Percentiles rank a stretch among this genome's conserved stretches.
Evolutionary conservation across 306 rosid genomes (phyloP).

Genomic region (Carpinus fangiana): DNA sequence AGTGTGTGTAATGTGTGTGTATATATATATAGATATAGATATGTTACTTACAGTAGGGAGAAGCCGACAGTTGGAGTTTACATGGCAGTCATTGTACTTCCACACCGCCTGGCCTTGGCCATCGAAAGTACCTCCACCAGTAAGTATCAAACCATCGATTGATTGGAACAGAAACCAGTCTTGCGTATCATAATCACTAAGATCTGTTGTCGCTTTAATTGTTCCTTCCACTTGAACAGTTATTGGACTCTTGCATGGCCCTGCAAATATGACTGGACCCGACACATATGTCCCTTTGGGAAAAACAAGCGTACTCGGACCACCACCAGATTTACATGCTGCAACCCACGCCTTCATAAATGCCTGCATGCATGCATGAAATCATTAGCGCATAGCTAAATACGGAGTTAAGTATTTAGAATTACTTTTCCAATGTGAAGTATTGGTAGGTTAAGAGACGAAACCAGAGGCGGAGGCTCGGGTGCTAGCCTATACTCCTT

Average conservation of each 20-base stretch:
- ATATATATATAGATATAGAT: too few relatives aligned
- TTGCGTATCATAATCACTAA: conserved; percentile 40
- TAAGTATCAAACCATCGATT: conserved; percentile 41
- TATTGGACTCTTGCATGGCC: conserved; percentile 66
- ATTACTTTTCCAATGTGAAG: too few relatives aligned
- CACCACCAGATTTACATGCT: conserved; percentile 56
- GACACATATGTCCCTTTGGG: conserved; percentile 50
- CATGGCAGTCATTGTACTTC: conserved; percentile 34
- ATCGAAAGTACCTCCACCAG: conserved; percentile 61
- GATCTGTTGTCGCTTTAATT: conserved; percentile 47
- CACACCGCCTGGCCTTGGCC: conserved; percentile 62
- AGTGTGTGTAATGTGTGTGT: too few relatives aligned
- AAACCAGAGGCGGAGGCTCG: too few relatives aligned
- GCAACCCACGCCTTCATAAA: conserved; percentile 64
- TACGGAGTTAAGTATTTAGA: too few relatives aligned
- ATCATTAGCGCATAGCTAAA: too few relatives aligned
- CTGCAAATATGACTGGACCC: conserved; percentile 58
- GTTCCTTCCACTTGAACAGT: conserved; percentile 48
- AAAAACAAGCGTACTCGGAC: conserved; percentile 48
- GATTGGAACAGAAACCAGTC: conserved; percentile 60
- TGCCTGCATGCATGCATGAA: conserved; percentile 61
- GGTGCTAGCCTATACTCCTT: too few relatives aligned
- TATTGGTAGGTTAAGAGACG: too few relatives aligned
- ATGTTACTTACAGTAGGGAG: conserved; percentile 51
- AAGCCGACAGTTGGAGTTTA: conserved; percentile 19